phyloP scores from a whole-genome alignment of 495 filamentous ascomycete genomes.

The Penicillium psychrofluorescens region DNA sequence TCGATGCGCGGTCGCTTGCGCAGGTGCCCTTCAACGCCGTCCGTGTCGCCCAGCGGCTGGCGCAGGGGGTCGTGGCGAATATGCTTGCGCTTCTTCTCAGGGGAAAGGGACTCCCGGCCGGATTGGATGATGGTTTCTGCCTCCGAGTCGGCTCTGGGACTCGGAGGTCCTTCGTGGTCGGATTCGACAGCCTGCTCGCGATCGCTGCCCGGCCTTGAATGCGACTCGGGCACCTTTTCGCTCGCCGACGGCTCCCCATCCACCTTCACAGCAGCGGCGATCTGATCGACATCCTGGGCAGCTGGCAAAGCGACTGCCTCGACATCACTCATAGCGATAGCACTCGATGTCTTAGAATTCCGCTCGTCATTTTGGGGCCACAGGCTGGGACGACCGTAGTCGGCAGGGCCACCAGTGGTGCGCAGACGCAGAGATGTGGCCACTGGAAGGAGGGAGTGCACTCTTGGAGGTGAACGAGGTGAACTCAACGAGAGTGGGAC shows the following conservation, averaged over 20 bases:
- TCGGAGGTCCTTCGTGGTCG: slow-evolving; percentile 27
- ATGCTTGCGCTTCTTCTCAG: slow-evolving; percentile 58
- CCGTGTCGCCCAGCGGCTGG: slow-evolving; percentile 14
- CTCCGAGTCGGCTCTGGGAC: slow-evolving; percentile 58
- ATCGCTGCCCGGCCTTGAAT: slow-evolving; percentile 13
- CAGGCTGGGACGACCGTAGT: slow-evolving; percentile 26
- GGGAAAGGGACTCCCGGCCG: slow-evolving; percentile 62
- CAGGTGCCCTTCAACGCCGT: slow-evolving; percentile 45
- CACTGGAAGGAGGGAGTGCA: slow-evolving; percentile 5
- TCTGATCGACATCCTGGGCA: slow-evolving; percentile 35
- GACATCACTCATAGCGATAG: slow-evolving; percentile 48
- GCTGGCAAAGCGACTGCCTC: slow-evolving; percentile 38
- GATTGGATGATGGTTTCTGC: slow-evolving; percentile 75
- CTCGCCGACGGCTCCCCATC: slow-evolving; percentile 2
- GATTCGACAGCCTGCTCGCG: slow-evolving; percentile 13
- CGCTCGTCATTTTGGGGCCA: slow-evolving; percentile 45
- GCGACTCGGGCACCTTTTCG: slow-evolving; percentile 5
- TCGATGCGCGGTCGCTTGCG: slow-evolving; percentile 29
- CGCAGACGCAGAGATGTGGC: slow-evolving; percentile 31
- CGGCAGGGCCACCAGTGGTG: slow-evolving; percentile 32
- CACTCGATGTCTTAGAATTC: slow-evolving; percentile 35
- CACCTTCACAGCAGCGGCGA: slow-evolving; percentile 26
- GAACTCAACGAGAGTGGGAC: slow-evolving; percentile 5
- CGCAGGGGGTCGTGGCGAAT: slow-evolving; percentile 57
- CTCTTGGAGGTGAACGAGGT: background rate